These are phyloP conservation scores for Chalciporus chontae DNA, from an alignment of 768 basidiomycete genomes.

Conservation along the genomic window DNA sequence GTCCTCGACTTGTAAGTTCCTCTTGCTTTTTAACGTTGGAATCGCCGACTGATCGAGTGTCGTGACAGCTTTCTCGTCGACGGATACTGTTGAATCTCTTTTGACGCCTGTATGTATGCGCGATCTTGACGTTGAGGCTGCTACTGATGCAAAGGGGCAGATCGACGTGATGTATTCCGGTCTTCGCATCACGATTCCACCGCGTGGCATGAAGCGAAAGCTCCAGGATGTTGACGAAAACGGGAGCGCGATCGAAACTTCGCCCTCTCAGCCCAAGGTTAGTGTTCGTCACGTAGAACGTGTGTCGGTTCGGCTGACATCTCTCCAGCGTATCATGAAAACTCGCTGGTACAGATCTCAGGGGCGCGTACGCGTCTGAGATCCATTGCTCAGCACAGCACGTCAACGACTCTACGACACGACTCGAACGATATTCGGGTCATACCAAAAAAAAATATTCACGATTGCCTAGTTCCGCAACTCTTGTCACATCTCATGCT, in stretches of 20 bases:
- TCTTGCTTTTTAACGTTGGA: not conserved
- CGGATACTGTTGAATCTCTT: slow-evolving; percentile 4
- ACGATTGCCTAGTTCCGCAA: too few species aligned
- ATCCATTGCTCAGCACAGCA: not conserved
- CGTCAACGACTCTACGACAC: too few species aligned
- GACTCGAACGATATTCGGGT: too few species aligned
- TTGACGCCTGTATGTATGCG: slow-evolving; percentile 16
- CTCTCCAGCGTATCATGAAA: slow-evolving; percentile 16
- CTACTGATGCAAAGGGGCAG: not conserved
- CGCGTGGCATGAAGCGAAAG: slow-evolving; percentile 22
- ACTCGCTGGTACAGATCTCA: slow-evolving; percentile 14
- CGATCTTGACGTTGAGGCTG: not conserved
- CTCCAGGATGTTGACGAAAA: slow-evolving; percentile 15
- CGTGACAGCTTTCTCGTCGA: slow-evolving; percentile 5
- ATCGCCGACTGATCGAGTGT: not conserved
- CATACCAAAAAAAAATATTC: too few species aligned
- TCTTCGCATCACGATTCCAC: slow-evolving; percentile 25
- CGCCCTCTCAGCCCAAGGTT: slow-evolving; percentile 18
- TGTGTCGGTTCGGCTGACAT: not conserved
- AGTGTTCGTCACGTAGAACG: not conserved
- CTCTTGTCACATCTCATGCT: too few species aligned
- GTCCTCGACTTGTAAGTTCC: slow-evolving; percentile 14
- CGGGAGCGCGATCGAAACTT: not conserved
- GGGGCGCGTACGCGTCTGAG: not conserved
- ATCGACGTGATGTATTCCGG: slow-evolving; percentile 16